Evolutionary conservation across 345 rosid species (phyloP).

Genomic region (Laguncularia racemosa): DNA sequence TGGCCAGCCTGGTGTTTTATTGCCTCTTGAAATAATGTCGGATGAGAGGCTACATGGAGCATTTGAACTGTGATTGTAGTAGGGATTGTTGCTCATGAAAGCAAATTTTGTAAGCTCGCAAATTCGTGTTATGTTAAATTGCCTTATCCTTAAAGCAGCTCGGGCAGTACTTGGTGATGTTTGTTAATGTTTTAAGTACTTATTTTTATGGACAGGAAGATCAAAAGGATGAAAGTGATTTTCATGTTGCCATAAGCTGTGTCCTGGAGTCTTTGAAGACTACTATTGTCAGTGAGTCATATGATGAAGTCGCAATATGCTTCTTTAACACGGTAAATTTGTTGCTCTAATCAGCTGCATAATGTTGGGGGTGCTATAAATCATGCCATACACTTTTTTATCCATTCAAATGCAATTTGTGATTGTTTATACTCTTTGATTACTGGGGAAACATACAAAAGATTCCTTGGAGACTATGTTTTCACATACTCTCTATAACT

Average conservation of each 20-base stretch:
- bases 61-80: too few relatives aligned
- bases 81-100: too few relatives aligned
- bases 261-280: conserved; percentile 68
- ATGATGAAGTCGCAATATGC: conserved; percentile 83
- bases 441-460: background rate
- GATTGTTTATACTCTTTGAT: too few relatives aligned
- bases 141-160: too few relatives aligned
- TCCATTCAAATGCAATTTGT: too few relatives aligned
- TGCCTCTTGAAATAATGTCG: too few relatives aligned
- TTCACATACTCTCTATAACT: background rate
- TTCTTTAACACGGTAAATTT: conserved; percentile 84
- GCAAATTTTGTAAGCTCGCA: too few relatives aligned
- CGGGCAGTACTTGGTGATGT: too few relatives aligned
- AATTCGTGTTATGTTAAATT: too few relatives aligned
- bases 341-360: background rate
- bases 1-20: too few relatives aligned
- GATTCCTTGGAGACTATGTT: background rate
- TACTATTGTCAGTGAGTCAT: conserved; percentile 67
- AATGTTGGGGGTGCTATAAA: background rate
- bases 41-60: too few relatives aligned
- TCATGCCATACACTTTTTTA: too few relatives aligned
- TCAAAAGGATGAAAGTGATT: conserved; percentile 55
- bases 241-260: conserved; percentile 63
- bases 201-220: conserved; percentile 39
- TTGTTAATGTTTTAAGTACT: background rate